Evolutionary conservation across 2,329 filamentous ascomycete genomes (phyloP).

Genomic region (Colletotrichum neosansevieriae): DNA sequence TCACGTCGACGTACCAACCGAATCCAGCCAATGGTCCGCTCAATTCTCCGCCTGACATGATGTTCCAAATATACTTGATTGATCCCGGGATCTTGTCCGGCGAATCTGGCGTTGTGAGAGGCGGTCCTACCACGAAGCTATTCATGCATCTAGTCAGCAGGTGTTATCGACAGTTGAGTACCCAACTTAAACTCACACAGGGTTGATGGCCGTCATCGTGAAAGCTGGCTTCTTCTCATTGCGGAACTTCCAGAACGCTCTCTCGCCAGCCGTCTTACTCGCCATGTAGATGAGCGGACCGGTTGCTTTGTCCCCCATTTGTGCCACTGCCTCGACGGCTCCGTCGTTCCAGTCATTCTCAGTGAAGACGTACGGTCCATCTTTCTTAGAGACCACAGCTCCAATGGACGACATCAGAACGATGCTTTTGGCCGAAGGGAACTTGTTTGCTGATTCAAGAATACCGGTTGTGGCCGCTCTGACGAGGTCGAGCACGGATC

Average conservation of each 20-base stretch:
- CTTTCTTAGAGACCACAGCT: conserved; percentile 16
- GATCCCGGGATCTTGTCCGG: conserved; percentile 10
- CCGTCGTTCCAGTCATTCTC: conserved; percentile 46
- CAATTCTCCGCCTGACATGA: conserved; percentile 2
- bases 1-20: conserved; percentile 54
- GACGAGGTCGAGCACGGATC: neutral
- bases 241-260: conserved; percentile 50
- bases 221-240: conserved; percentile 51
- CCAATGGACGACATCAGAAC: conserved; percentile 26
- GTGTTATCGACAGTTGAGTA: conserved; percentile 48
- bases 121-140: conserved; percentile 35
- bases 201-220: conserved; percentile 54
- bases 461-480: conserved; percentile 5
- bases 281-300: conserved; percentile 44
- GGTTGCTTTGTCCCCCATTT: conserved; percentile 41
- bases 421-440: conserved; percentile 8
- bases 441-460: conserved; percentile 19
- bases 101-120: conserved; percentile 10
- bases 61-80: neutral
- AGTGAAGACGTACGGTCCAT: conserved; percentile 36
- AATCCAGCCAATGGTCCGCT: neutral
- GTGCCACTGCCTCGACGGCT: conserved; percentile 30
- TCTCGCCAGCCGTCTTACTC: conserved; percentile 49
- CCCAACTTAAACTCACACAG: conserved; percentile 46
- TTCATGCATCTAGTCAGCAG: conserved; percentile 34